phyloP scores from a whole-genome alignment of 2,329 filamentous ascomycete genomes.

The Fusarium haematococcum region DNA sequence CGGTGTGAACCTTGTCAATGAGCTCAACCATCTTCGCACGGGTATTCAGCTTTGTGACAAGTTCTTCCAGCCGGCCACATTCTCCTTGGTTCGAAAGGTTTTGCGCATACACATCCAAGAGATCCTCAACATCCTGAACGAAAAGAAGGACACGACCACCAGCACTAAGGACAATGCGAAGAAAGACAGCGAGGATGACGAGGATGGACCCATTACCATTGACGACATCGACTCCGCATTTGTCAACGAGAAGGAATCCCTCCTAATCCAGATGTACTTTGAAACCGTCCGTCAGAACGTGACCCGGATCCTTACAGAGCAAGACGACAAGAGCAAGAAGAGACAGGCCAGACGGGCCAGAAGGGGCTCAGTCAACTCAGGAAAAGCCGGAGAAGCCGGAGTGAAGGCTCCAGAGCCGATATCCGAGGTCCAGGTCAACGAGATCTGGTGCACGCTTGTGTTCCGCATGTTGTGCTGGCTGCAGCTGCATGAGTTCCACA shows the following conservation, averaged over 20 bases:
- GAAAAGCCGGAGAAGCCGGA: neutral
- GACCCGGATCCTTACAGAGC: neutral
- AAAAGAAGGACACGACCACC: neutral
- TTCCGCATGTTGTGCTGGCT: slow-evolving; percentile 55
- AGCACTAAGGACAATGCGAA: neutral
- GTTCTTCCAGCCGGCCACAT: neutral
- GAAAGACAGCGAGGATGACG: neutral
- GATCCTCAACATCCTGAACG: slow-evolving; percentile 20
- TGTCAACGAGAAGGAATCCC: slow-evolving; percentile 18
- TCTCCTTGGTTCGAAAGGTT: slow-evolving; percentile 23
- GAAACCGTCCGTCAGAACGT: slow-evolving; percentile 23
- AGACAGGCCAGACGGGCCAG: slow-evolving; percentile 4
- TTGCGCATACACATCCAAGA: slow-evolving; percentile 31
- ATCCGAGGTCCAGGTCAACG: slow-evolving; percentile 8
- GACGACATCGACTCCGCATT: slow-evolving; percentile 31
- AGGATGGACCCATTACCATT: neutral
- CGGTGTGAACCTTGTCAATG: slow-evolving; percentile 24
- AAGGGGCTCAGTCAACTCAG: neutral
- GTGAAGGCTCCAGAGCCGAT: neutral
- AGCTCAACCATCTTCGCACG: slow-evolving; percentile 17
- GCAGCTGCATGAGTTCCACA: slow-evolving; percentile 53
- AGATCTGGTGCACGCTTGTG: slow-evolving; percentile 50
- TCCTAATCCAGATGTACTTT: slow-evolving; percentile 31
- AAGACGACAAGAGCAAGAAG: slow-evolving; percentile 16
- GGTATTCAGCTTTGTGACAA: slow-evolving; percentile 29